Evolutionary conservation across 2,329 filamentous ascomycete genomes (phyloP).

Genomic region (Nemania sp.): DNA sequence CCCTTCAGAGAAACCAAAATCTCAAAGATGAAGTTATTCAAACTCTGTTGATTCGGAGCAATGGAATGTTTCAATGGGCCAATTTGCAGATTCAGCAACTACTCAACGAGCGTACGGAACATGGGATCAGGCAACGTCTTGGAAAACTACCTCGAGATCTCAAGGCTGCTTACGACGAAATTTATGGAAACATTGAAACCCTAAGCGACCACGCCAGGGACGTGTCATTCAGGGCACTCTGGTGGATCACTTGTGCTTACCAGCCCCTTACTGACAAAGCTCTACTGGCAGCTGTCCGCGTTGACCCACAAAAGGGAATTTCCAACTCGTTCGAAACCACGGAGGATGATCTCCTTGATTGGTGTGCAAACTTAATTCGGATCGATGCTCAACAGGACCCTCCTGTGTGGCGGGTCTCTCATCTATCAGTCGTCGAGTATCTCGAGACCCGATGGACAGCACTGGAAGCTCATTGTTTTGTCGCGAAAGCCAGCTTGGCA

Average conservation of each 20-base stretch:
- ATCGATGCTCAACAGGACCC: slow-evolving; percentile 6
- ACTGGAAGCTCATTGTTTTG: slow-evolving; percentile 18
- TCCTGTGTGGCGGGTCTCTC: slow-evolving; percentile 12
- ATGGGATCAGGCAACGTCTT: slow-evolving; percentile 1
- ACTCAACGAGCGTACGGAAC: neutral
- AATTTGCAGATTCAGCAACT: slow-evolving; percentile 14
- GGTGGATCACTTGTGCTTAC: neutral
- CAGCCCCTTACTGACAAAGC: neutral
- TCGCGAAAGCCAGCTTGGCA: neutral
- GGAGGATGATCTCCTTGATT: slow-evolving; percentile 11
- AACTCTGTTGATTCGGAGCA: neutral
- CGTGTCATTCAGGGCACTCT: slow-evolving; percentile 4
- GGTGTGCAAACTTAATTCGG: slow-evolving; percentile 15
- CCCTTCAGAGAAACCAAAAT: neutral
- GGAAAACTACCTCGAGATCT: slow-evolving; percentile 8
- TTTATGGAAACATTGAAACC: slow-evolving; percentile 1
- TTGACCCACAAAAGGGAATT: neutral
- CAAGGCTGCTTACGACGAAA: slow-evolving; percentile 7
- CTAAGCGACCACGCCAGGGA: neutral
- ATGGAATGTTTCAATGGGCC: slow-evolving; percentile 15
- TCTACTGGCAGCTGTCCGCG: slow-evolving; percentile 4
- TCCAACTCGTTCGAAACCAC: neutral
- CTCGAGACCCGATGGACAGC: slow-evolving; percentile 11
- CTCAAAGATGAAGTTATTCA: neutral
- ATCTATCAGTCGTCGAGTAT: slow-evolving; percentile 16